Evolutionary conservation across 805 yeast genomes (phyloP), one percentile per base, ranked within the genome.

Genomic region (Millerozyma miso): DNA sequence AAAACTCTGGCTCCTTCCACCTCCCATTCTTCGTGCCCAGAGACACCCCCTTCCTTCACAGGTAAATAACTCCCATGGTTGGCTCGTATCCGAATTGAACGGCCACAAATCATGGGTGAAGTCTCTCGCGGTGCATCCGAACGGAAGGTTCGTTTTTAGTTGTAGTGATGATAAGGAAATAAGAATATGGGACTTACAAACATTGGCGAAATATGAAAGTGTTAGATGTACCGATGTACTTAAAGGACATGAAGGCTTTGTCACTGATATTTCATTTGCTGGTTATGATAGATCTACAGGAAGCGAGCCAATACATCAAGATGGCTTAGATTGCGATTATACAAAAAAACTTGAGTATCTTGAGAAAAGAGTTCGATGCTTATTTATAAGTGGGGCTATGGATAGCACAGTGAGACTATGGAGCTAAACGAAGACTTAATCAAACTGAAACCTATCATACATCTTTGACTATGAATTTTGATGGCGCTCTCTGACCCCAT

Each of bases 71-170:
- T 79, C 85, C 1, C 78, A 81, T 38, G 91, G 86, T 2, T 73
- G 70, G 52, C 64, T 78, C 19, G 53, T 88, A 1, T 69, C 73
- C 18, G 79, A 80, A 15, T 63, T 88, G 8, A 54, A 64, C 4
- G 97, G 93, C 2, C 97, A 90, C 61, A 79, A 80, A 39, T 85
- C 93, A 7, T 90, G 98, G 98, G 85, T 91, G 1, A 77, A 84
- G 47, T 76, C 80, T 5, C 53, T 89, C 4, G 67, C 68, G 7
- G 63, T 85, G 38, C 96, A 88, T 61, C 95, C 96, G 1, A 80
- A 78, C 51, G 95, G 93, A 0, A 71, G 80, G 33, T 80, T 77
- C 51, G 58, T 88, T 14, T 69, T 83, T 37, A 80, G 88, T 36
- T 83, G 85, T 14, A 74, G 90, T 14, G 98, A 90, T 60, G 97